Evolutionary conservation across 2,329 filamentous ascomycete genomes (phyloP), one percentile per base, ranked within the genome.

Genomic region (Cytospora chrysosperma): DNA sequence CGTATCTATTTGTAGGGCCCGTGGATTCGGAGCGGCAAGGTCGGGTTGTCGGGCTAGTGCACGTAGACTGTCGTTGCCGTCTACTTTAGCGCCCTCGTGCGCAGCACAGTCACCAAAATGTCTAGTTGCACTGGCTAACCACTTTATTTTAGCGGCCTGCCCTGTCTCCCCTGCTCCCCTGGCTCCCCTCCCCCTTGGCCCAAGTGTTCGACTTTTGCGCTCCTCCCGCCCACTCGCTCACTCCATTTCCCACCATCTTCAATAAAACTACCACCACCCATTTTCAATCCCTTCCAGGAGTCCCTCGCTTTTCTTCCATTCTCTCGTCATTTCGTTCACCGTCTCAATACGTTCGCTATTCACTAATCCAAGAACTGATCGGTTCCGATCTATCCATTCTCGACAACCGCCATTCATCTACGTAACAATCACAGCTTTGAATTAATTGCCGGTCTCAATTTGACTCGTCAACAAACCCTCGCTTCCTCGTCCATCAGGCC

Each of bases 291-390:
- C n/a, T 27, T 47, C 34, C 34, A 37, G 17, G 10, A 55, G 51
- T 55, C 59, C 21, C 51, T 61, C 59, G 59, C 59, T 61, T 61
- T 43, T 61, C 51, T 37, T 12, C n/a, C 40, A 26, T 47, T 61
- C 47, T 55, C 51, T 61, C 43, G 43, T 47, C 59, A 56, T 61
- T 61, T 61, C 59, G 59, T 61, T 53, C 51, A 55, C 55, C 59
- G 52, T 34, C 53, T n/a, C 52, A 50, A 61, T 50, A 21, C 51
- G 15, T 24, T 37, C 59, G 28, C 17, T 43, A 49, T 53, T 55
- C 59, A 53, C 32, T 34, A n/a, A 50, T 53, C 21, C 37, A 56
- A 49, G 51, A 34, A 50, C n/a, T n/a, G 27, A 13, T 37, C 37
- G 37, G 30, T 27, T 24, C 34, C 17, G 4, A 52, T 47, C 43